Evolutionary conservation across 352 stramenopile species (phyloP).

Genomic region (Globisporangium ultimum): DNA sequence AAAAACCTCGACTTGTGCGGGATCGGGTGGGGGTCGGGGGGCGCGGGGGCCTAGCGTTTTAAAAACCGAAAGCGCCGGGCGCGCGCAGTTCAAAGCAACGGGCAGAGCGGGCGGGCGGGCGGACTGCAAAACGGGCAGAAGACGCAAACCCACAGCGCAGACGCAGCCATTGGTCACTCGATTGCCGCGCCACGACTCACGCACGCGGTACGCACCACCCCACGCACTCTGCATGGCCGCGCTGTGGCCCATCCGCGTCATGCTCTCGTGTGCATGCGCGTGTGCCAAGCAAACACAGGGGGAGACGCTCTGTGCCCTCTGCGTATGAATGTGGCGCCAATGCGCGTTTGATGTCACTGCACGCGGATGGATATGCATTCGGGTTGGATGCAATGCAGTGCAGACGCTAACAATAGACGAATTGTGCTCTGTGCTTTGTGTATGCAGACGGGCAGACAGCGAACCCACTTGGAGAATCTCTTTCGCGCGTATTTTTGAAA

Average conservation of each 20-base stretch:
- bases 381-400: neutral
- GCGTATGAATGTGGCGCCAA: too few species aligned
- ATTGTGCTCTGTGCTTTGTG: neutral
- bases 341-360: too few species aligned
- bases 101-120: neutral
- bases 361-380: neutral
- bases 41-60: neutral
- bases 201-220: too few species aligned
- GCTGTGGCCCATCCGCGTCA: too few species aligned
- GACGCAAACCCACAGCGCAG: neutral
- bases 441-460: neutral
- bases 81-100: constrained; percentile 3
- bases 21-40: constrained; percentile 12
- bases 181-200: too few species aligned
- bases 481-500: constrained; percentile 13
- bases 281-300: too few species aligned
- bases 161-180: neutral
- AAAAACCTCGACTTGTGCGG: constrained; percentile 5
- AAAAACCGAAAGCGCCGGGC: constrained; percentile 5
- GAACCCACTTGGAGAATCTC: constrained; percentile 1
- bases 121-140: neutral
- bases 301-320: too few species aligned
- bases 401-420: neutral
- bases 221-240: too few species aligned
- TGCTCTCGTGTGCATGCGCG: too few species aligned